Evolutionary conservation across 2,329 filamentous ascomycete species (phyloP).

Genomic region (Aspergillus awamori): DNA sequence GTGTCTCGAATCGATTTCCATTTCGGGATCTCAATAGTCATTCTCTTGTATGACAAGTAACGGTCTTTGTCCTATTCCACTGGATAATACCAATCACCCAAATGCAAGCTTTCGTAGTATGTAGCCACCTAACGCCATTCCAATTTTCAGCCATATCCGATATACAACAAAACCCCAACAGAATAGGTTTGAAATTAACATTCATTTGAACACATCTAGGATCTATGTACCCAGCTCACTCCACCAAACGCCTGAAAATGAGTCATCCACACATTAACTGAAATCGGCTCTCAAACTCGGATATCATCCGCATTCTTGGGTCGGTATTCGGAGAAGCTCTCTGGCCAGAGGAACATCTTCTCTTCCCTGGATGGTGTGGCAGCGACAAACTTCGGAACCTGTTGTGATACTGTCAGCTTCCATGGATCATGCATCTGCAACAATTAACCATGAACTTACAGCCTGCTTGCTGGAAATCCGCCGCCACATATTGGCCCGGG

Average conservation of each 20-base stretch:
- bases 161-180: too few species aligned
- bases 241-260: slow-evolving; percentile 1
- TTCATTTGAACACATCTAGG: neutral
- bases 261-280: neutral
- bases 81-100: too few species aligned
- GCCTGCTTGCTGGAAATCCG: slow-evolving; percentile 61
- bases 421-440: slow-evolving; percentile 23
- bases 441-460: slow-evolving; percentile 38
- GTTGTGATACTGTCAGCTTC: slow-evolving; percentile 8
- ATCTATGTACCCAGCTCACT: neutral
- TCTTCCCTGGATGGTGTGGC: slow-evolving; percentile 60
- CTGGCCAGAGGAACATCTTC: slow-evolving; percentile 66
- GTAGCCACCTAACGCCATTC: neutral
- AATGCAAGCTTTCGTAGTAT: too few species aligned
- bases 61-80: too few species aligned
- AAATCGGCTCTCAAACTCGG: neutral
- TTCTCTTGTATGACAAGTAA: too few species aligned
- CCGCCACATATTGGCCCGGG: slow-evolving; percentile 69
- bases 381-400: slow-evolving; percentile 53
- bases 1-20: too few species aligned
- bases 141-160: too few species aligned
- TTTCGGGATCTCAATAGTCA: too few species aligned
- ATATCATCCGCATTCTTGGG: slow-evolving; percentile 28
- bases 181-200: neutral
- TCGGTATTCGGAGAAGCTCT: slow-evolving; percentile 56